Conservation (phyloP, 176 grass and related monocot genomes). For the Metroxylon sagu region DNA sequence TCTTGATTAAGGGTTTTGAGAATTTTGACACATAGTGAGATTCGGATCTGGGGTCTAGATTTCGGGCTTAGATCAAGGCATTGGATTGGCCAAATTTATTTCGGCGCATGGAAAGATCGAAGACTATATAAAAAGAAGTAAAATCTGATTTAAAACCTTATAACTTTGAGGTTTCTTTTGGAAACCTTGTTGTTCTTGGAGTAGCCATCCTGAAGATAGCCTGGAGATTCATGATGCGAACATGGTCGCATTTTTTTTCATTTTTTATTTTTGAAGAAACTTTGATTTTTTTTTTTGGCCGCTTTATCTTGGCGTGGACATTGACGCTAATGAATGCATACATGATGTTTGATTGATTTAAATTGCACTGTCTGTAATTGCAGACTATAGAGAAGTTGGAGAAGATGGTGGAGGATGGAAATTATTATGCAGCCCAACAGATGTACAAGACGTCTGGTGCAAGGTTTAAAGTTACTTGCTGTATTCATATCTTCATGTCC, state of each 20-base stretch:
- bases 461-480: conserved; percentile 27
- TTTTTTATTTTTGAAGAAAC: too few relatives aligned
- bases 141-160: not conserved
- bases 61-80: not conserved
- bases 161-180: too few relatives aligned
- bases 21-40: not conserved
- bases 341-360: not conserved
- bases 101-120: not conserved
- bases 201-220: too few relatives aligned
- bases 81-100: not conserved
- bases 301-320: not conserved
- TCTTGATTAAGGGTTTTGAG: not conserved
- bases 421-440: conserved; percentile 90
- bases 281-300: not conserved
- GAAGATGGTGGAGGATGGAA: conserved; percentile 61
- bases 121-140: not conserved
- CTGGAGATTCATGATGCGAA: too few relatives aligned
- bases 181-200: too few relatives aligned
- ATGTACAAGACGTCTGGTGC: conserved; percentile 87
- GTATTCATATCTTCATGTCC: not conserved
- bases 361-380: conserved; percentile 13
- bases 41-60: not conserved
- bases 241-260: too few relatives aligned
- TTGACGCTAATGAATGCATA: not conserved
- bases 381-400: conserved; percentile 70